Conservation (phyloP, 1,284 basidiomycete species). For the Ceratobasidium sp. region DNA sequence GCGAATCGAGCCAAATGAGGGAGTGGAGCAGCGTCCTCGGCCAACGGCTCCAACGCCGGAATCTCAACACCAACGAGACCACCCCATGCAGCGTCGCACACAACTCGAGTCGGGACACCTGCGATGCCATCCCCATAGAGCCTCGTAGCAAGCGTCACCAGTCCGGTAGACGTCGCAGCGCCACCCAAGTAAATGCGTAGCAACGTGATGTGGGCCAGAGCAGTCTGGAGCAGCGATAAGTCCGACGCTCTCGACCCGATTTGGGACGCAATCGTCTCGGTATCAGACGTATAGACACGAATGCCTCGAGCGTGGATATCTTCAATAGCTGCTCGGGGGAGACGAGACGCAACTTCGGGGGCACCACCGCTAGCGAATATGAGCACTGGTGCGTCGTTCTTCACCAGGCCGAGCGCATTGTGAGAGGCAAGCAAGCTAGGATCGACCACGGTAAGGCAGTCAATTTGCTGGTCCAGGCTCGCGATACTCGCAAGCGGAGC, state of each 20-base stretch:
- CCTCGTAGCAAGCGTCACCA: constrained; percentile 43
- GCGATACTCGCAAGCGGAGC: constrained; percentile 50
- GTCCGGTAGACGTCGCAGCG: constrained; percentile 60
- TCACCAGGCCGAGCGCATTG: constrained; percentile 67
- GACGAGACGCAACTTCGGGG: constrained; percentile 67
- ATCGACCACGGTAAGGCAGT: constrained; percentile 79
- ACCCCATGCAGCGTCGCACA: constrained; percentile 42
- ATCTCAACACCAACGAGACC: constrained; percentile 43
- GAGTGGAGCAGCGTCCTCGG: constrained; percentile 54
- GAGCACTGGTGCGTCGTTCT: constrained; percentile 67
- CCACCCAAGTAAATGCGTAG: constrained; percentile 76
- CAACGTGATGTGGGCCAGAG: constrained; percentile 72
- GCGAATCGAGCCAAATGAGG: constrained; percentile 68
- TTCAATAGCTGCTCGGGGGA: constrained; percentile 59
- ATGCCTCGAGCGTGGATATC: constrained; percentile 63
- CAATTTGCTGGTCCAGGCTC: constrained; percentile 49
- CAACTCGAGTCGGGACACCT: constrained; percentile 19
- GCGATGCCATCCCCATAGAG: constrained; percentile 45
- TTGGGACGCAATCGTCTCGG: constrained; percentile 58
- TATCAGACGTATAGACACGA: constrained; percentile 69
- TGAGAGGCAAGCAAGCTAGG: constrained; percentile 73
- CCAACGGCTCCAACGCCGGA: constrained; percentile 33
- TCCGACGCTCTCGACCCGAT: constrained; percentile 51
- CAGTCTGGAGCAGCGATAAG: constrained; percentile 59
- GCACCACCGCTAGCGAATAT: constrained; percentile 70